Percentiles rank a stretch among this genome's conserved stretches.
phyloP scores from a whole-genome alignment of 73 alveolate genomes.

The Tetrahymena borealis region DNA sequence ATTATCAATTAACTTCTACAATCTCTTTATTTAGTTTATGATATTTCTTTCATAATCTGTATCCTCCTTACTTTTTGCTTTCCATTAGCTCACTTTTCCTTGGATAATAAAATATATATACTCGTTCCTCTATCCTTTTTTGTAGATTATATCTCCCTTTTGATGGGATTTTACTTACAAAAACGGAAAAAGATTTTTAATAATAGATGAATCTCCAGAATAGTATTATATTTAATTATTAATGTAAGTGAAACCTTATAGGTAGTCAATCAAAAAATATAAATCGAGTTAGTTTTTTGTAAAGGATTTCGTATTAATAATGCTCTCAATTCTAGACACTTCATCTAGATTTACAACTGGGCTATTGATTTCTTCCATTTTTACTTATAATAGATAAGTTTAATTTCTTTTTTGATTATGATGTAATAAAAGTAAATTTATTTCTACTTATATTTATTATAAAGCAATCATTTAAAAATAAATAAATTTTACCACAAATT shows the following conservation, averaged over 20 bases:
- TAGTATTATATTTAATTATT: background rate
- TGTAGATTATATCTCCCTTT: background rate
- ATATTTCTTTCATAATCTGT: background rate
- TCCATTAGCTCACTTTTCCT: background rate
- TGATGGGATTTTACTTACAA: background rate
- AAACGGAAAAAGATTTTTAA: background rate
- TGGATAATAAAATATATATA: background rate
- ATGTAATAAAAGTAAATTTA: background rate
- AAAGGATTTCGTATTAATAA: background rate
- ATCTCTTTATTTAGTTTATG: background rate
- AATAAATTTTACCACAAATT: background rate
- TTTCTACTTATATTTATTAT: background rate
- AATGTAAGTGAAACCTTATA: background rate
- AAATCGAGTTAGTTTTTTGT: background rate
- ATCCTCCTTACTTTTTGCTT: background rate
- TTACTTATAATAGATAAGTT: background rate
- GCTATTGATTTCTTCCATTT: background rate
- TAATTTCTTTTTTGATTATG: background rate
- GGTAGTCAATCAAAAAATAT: background rate
- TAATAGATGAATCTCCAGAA: background rate
- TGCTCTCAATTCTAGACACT: background rate
- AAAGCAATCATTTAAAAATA: background rate
- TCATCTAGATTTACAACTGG: background rate
- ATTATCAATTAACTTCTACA: background rate
- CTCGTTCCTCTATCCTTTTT: background rate